Percentiles rank a stretch among this genome's conserved stretches.
Conservation (phyloP, 192 early-diverging fungal genomes). For the Allomyces macrogynus region DNA sequence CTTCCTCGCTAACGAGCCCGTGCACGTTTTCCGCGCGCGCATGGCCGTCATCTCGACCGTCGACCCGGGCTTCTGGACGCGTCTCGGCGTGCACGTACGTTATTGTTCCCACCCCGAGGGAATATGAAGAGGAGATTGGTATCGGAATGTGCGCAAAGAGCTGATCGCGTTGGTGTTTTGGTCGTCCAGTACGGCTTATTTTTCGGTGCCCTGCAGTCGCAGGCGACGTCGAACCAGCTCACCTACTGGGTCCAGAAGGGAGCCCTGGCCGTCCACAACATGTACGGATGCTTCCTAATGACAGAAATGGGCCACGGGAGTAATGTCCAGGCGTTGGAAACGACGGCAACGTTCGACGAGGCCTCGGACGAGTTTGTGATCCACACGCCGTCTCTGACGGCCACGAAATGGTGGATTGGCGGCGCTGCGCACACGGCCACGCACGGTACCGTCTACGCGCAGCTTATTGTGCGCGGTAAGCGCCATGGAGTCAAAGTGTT, state of each 20-base stretch:
- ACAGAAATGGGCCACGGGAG: slow-evolving; percentile 76
- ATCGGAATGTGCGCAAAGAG: too few relatives aligned
- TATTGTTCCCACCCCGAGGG: not conserved
- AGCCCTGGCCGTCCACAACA: slow-evolving; percentile 55
- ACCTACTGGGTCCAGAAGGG: slow-evolving; percentile 69
- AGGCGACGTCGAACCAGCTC: slow-evolving; percentile 64
- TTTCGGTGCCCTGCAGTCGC: slow-evolving; percentile 64
- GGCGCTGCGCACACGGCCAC: slow-evolving; percentile 81
- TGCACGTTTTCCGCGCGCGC: slow-evolving; percentile 44
- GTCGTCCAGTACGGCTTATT: slow-evolving; percentile 36
- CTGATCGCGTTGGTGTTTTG: too few relatives aligned
- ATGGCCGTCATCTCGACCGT: slow-evolving; percentile 63
- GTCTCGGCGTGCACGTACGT: slow-evolving; percentile 64
- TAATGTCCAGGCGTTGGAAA: slow-evolving; percentile 79
- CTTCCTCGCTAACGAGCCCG: slow-evolving; percentile 47
- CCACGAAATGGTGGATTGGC: slow-evolving; percentile 96
- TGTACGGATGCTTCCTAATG: slow-evolving; percentile 84
- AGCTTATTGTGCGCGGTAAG: slow-evolving; percentile 61
- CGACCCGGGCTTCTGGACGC: slow-evolving; percentile 78
- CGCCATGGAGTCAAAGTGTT: slow-evolving; percentile 72
- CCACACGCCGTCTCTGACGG: slow-evolving; percentile 51
- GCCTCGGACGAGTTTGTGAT: slow-evolving; percentile 69
- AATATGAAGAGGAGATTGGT: too few relatives aligned
- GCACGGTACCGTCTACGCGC: slow-evolving; percentile 60
- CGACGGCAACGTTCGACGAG: slow-evolving; percentile 73